Conservation (phyloP, 352 stramenopile genomes). For the Saprolegnia parasitica region DNA sequence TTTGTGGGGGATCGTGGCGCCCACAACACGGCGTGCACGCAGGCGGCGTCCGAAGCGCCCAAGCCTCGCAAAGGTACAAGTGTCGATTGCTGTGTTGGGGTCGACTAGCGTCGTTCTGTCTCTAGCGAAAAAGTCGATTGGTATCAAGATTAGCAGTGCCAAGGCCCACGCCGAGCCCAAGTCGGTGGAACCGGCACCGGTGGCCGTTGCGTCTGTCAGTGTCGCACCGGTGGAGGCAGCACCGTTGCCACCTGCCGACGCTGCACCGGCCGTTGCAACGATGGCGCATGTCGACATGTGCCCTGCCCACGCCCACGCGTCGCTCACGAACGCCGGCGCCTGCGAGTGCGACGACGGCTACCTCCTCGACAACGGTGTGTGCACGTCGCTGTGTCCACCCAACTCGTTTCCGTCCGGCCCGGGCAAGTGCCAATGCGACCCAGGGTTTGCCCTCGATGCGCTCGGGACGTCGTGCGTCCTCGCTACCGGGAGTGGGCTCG, state of each 20-base stretch:
- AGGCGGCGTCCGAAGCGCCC: slow-evolving; percentile 1
- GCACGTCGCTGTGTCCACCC: slow-evolving; percentile 15
- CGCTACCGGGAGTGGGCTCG: not conserved
- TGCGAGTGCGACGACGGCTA: slow-evolving; percentile 27
- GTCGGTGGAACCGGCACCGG: not conserved
- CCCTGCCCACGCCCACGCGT: slow-evolving; percentile 8
- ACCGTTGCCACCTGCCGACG: too few species aligned
- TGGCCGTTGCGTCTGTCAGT: not conserved
- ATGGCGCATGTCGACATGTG: not conserved
- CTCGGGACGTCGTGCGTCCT: slow-evolving; percentile 15
- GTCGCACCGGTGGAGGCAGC: not conserved
- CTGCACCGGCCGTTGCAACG: too few species aligned
- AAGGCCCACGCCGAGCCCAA: slow-evolving; percentile 13
- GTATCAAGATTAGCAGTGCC: slow-evolving; percentile 29
- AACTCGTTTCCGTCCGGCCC: slow-evolving; percentile 18
- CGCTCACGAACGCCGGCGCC: not conserved
- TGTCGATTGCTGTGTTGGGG: not conserved
- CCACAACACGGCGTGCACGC: slow-evolving; percentile 43
- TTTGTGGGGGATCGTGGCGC: slow-evolving; percentile 37
- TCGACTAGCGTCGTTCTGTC: not conserved
- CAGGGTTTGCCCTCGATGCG: slow-evolving; percentile 17
- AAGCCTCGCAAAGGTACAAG: slow-evolving; percentile 5
- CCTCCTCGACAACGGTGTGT: slow-evolving; percentile 6
- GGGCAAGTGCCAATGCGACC: slow-evolving; percentile 24
- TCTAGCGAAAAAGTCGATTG: slow-evolving; percentile 26